phyloP scores from a whole-genome alignment of 1,284 basidiomycete genomes.

The Trichosporon ovoides region DNA sequence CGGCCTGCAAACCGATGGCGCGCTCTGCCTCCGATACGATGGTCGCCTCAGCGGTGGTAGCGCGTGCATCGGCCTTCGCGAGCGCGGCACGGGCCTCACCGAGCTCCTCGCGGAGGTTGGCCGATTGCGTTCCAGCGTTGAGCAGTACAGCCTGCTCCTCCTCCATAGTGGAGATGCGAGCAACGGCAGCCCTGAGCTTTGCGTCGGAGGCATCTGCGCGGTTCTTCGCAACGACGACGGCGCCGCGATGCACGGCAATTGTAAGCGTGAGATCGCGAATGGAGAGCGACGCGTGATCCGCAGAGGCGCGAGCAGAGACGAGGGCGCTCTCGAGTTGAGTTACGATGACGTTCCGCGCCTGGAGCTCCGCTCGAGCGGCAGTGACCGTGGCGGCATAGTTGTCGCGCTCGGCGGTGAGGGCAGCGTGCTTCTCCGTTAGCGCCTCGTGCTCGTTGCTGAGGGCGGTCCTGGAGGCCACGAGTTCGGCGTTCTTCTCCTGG shows the following conservation, averaged over 20 bases:
- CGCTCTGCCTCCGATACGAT: background rate
- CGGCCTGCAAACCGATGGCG: background rate
- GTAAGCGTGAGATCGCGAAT: slow-evolving; percentile 7
- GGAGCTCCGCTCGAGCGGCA: background rate
- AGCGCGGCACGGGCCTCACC: background rate
- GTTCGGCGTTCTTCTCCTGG: background rate
- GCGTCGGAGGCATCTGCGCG: background rate
- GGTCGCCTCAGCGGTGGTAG: background rate
- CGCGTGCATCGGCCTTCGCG: background rate
- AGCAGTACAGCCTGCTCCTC: slow-evolving; percentile 9
- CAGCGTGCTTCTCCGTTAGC: slow-evolving; percentile 5
- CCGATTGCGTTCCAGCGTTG: background rate
- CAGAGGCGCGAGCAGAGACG: background rate
- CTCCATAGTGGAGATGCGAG: background rate
- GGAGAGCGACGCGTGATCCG: background rate
- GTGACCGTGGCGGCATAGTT: background rate
- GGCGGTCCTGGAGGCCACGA: background rate
- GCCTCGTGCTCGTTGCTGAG: slow-evolving; percentile 3
- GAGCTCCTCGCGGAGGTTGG: slow-evolving; percentile 11
- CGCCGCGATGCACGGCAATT: slow-evolving; percentile 12
- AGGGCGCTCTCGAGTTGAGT: slow-evolving; percentile 1
- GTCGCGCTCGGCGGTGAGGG: background rate
- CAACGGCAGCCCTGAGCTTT: background rate
- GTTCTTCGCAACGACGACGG: background rate
- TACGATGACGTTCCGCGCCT: background rate